Conservation (phyloP, 768 basidiomycete species). For the Termitomyces sp. region DNA sequence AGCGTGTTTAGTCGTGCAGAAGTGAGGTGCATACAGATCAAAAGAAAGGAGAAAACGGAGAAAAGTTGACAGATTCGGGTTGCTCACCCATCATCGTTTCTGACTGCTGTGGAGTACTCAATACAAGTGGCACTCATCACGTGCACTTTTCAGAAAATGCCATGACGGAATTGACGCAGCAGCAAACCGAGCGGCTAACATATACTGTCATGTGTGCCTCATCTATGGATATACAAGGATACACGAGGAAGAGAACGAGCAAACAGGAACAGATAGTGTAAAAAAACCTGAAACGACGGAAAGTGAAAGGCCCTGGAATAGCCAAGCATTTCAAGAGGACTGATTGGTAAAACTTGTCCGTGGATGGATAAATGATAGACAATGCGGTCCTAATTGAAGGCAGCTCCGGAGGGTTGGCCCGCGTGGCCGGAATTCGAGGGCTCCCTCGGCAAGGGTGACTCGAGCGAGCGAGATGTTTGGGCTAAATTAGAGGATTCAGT, state of each 20-base stretch:
- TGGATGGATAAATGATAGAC: neutral
- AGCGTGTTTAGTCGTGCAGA: constrained; percentile 25
- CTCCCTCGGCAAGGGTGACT: neutral
- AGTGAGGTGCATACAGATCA: constrained; percentile 27
- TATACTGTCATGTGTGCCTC: neutral
- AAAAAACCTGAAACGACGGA: neutral
- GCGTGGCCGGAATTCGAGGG: neutral
- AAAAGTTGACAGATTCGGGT: neutral
- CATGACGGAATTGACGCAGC: neutral
- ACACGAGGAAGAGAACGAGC: neutral
- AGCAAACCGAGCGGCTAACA: too few relatives aligned
- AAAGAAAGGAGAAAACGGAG: neutral
- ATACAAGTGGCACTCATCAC: too few relatives aligned
- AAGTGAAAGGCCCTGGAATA: neutral
- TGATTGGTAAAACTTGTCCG: neutral
- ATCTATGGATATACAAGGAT: too few relatives aligned
- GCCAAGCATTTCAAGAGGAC: neutral
- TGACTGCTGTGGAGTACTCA: neutral
- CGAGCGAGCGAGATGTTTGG: neutral
- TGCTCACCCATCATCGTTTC: neutral
- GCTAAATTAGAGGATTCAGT: neutral
- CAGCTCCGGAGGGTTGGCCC: neutral
- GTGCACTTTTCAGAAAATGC: neutral
- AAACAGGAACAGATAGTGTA: neutral
- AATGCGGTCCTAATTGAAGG: neutral